phyloP scores from a whole-genome alignment of 208 protist species.

The Trypanosoma congolense region DNA sequence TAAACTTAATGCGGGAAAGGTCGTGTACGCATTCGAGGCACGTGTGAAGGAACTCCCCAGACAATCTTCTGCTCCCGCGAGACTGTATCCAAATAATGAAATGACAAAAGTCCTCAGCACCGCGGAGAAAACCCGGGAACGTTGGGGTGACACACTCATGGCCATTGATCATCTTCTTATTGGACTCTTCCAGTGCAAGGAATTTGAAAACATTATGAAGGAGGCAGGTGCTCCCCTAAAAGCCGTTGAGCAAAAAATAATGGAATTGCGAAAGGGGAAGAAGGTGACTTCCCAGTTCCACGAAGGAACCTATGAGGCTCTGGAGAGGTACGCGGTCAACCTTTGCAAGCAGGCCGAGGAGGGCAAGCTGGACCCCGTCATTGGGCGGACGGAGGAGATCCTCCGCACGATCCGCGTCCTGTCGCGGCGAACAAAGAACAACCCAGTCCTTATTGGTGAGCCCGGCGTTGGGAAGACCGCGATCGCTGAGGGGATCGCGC shows the following conservation, averaged over 20 bases:
- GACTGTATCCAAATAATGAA: constrained; percentile 63
- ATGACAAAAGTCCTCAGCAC: constrained; percentile 75
- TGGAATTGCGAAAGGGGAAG: constrained; percentile 83
- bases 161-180: constrained; percentile 82
- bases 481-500: constrained; percentile 90
- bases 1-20: constrained; percentile 45
- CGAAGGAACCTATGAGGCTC: constrained; percentile 81
- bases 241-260: constrained; percentile 44
- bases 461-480: constrained; percentile 93
- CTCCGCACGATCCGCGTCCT: constrained; percentile 95
- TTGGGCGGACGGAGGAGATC: constrained; percentile 98
- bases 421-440: constrained; percentile 99
- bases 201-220: constrained; percentile 58
- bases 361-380: constrained; percentile 96
- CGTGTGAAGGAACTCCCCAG: constrained; percentile 41
- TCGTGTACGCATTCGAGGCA: constrained; percentile 46
- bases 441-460: constrained; percentile 98
- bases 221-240: constrained; percentile 57
- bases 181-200: constrained; percentile 52
- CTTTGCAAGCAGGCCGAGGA: constrained; percentile 72
- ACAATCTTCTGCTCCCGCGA: constrained; percentile 56
- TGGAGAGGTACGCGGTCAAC: constrained; percentile 91
- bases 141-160: constrained; percentile 65
- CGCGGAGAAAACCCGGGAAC: constrained; percentile 71
- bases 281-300: constrained; percentile 78